Evolutionary conservation across 2,329 filamentous ascomycete species (phyloP), one percentile per base, ranked within the genome.

Genomic region (Epichloe gansuensis): DNA sequence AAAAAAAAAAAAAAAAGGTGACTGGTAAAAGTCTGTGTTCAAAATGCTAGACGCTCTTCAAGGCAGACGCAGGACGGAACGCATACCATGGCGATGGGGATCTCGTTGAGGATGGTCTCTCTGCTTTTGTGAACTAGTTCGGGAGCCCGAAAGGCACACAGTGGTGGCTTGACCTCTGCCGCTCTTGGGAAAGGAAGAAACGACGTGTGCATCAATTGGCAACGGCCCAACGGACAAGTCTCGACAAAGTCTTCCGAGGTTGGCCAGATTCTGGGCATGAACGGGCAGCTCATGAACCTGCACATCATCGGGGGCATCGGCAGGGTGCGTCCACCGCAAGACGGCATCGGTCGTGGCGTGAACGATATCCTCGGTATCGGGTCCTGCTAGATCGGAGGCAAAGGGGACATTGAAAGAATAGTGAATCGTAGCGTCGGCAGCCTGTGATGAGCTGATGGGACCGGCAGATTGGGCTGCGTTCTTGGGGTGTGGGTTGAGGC

Each of bases 371-470:
- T 96, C 90, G 60, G 86, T 86, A 64, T 97, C 90, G 58, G 93
- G 93, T 37, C 93, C 93, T 57, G 88, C 81, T 56, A 98, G 82
- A 63, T 91, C 91, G 58, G 88, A 95, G 61, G 90, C 85, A 72
- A 97, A 96, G 56, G 93, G 93, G 48, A 98, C 86, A 67, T 96
- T 97, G 82, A 98, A 97, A 59, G 89, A 91, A 68, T 95, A 85
- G 70, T 94, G 89, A 69, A 97, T 88, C 59, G 82, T 83, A 50
- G 84, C 77, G 67, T 91, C 86, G 65, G 85, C 78, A 57, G 84
- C 76, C 58, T 85, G 83, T 54, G 85, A 81, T 59, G 86, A 83
- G 62, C 83, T 76, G 65, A 82, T 73, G 58, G 81, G 75, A 54
- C 79, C 72, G 55, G 74, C 72, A 50, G 76, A 70, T 54, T 74